These are phyloP conservation scores for Pyricularia sp. DNA, from an alignment of 2,329 filamentous ascomycete genomes.

Conservation along the genomic window DNA sequence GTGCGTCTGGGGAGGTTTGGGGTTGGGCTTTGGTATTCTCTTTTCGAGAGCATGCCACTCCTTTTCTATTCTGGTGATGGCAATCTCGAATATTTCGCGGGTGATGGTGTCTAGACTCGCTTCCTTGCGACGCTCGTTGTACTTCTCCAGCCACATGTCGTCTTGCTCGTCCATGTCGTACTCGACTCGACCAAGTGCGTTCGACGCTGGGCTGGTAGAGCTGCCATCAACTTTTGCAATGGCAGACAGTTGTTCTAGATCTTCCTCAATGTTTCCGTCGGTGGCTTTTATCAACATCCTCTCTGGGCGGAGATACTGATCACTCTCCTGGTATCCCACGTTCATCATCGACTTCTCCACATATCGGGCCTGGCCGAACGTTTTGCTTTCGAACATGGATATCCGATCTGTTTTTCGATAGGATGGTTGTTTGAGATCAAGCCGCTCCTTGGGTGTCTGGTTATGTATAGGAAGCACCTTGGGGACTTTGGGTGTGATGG, in stretches of 20 bases:
- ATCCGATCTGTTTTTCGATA: constrained; percentile 72
- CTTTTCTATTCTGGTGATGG: constrained; percentile 97
- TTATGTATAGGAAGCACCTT: constrained; percentile 65
- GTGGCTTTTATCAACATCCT: constrained; percentile 54
- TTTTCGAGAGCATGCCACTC: constrained; percentile 96
- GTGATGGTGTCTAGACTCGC: constrained; percentile 72
- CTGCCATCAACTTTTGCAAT: constrained; percentile 44
- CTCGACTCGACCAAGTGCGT: constrained; percentile 66
- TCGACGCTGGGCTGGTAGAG: constrained; percentile 23
- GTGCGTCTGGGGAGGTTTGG: constrained; percentile 90
- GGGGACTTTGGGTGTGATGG: constrained; percentile 37
- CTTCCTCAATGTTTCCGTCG: constrained; percentile 47
- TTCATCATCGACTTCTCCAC: constrained; percentile 95
- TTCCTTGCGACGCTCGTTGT: constrained; percentile 64
- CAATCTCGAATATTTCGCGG: constrained; percentile 90
- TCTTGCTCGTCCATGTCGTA: constrained; percentile 99
- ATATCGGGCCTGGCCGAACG: constrained; percentile 74
- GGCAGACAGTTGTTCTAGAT: constrained; percentile 31
- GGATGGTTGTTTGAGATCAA: constrained; percentile 64
- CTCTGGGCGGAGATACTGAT: constrained; percentile 71
- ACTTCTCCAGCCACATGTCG: constrained; percentile 81
- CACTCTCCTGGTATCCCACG: constrained; percentile 90
- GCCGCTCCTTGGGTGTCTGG: constrained; percentile 65
- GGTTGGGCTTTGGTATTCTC: constrained; percentile 91
- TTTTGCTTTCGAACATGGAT: constrained; percentile 69